A percentile compares a stretch with the other conserved stretches of the same genome.
Conservation (phyloP, 805 yeast genomes). For the Clavispora carvajalis region DNA sequence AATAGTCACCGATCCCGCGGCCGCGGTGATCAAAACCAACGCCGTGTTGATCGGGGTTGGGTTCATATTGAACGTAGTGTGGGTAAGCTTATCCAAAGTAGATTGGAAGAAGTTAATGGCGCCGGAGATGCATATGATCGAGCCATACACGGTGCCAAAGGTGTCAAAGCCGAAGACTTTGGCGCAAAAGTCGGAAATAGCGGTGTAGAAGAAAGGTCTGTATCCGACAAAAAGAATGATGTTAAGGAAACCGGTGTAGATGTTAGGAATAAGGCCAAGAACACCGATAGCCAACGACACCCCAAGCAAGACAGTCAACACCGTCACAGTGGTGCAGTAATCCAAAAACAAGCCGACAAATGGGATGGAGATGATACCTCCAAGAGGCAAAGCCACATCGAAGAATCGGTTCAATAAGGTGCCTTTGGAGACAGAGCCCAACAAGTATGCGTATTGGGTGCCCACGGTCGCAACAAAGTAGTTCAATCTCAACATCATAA, state of each 20-base stretch:
- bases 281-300: slow-evolving; percentile 44
- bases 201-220: slow-evolving; percentile 57
- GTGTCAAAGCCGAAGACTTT: slow-evolving; percentile 61
- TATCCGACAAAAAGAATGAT: slow-evolving; percentile 46
- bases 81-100: slow-evolving; percentile 44
- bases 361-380: slow-evolving; percentile 52
- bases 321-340: slow-evolving; percentile 41
- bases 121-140: slow-evolving; percentile 50
- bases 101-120: slow-evolving; percentile 45
- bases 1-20: slow-evolving; percentile 41
- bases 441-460: slow-evolving; percentile 47
- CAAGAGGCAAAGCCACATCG: slow-evolving; percentile 51
- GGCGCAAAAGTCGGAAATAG: slow-evolving; percentile 53
- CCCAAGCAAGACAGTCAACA: slow-evolving; percentile 33
- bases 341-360: slow-evolving; percentile 50
- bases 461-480: slow-evolving; percentile 56
- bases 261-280: slow-evolving; percentile 41
- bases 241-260: slow-evolving; percentile 38
- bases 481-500: slow-evolving; percentile 53
- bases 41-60: slow-evolving; percentile 46
- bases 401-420: slow-evolving; percentile 41
- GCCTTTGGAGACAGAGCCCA: slow-evolving; percentile 35
- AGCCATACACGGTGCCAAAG: slow-evolving; percentile 56
- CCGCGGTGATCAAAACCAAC: slow-evolving; percentile 33
- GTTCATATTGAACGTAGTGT: slow-evolving; percentile 48